Base-by-base conservation (phyloP, 2,329 filamentous ascomycete genomes). In the Rugonectria rugulosa region DNA sequence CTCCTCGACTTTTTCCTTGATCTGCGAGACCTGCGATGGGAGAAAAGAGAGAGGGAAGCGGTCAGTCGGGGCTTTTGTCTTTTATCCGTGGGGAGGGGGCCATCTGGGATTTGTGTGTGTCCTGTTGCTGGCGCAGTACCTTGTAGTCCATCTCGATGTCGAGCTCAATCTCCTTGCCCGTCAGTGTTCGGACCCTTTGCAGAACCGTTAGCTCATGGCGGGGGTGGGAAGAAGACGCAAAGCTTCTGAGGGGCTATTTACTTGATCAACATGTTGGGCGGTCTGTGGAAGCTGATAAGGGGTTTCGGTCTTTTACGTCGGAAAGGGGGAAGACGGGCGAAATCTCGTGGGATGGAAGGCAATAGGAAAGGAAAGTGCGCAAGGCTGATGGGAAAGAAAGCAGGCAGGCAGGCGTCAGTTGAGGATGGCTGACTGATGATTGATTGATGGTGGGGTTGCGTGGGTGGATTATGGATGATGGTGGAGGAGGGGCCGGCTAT, bases 1-100 rank as follows among this genome's bases (percentile, higher is more conserved):
- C 81, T 99, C 95, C 77, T 99, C 95, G 52, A 99, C 95, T 70
- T 94, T 93, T 79, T 98, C 95, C 83, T 99, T 99, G 83, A 99
- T 98, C 75, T 93, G 88, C 34, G 90, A 88, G 67, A 98, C 91
- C 92, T 96, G 64, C 43, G 32, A 29, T 19, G 26, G n/a, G n/a
- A n/a, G n/a, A n/a, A n/a, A n/a, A n/a, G n/a, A n/a, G n/a, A n/a
- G n/a, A n/a, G n/a, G n/a, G n/a, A n/a, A n/a, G n/a, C 17, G 10
- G 52, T 66, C 56, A 68, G 52, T 43, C 23, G 17, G 31, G 3
- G 29, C 29, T 32, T 32, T 8, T 12, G 11, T 31, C n/a, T 32
- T 32, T 32, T 32, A 12, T 12, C 10, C 29, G n/a, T n/a, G n/a
- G n/a, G n/a, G n/a, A n/a, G n/a, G n/a, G n/a, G n/a, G n/a, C n/a